Evolutionary conservation across 495 filamentous ascomycete species (phyloP).

Genomic region (Cercophora samala): DNA sequence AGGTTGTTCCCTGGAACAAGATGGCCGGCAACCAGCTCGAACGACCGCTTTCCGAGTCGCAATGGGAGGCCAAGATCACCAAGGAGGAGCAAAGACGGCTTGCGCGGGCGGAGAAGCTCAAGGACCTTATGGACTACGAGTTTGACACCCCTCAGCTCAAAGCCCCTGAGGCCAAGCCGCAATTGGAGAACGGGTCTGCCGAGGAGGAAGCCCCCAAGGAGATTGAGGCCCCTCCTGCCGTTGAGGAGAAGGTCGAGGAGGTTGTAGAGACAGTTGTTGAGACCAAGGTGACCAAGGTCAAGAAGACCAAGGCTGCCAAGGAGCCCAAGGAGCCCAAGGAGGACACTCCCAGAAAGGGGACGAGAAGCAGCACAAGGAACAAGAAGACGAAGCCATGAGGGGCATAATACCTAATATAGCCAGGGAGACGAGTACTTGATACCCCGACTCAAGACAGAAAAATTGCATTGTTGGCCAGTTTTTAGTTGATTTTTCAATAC

Average conservation of each 20-base stretch:
- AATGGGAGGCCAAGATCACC: constrained; percentile 70
- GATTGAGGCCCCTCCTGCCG: constrained; percentile 27
- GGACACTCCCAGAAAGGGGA: constrained; percentile 21
- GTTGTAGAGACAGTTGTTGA: constrained; percentile 16
- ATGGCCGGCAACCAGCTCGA: constrained; percentile 72
- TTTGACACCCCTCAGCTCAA: constrained; percentile 72
- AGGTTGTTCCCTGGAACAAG: constrained; percentile 78
- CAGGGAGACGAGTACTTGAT: constrained; percentile 15
- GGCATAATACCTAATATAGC: constrained; percentile 10
- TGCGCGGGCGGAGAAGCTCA: constrained; percentile 67
- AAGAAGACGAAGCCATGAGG: constrained; percentile 37
- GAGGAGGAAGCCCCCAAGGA: constrained; percentile 28
- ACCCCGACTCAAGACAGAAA: constrained; percentile 12
- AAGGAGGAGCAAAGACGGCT: constrained; percentile 66
- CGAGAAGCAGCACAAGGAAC: constrained; percentile 32
- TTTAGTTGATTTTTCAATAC: constrained; percentile 2
- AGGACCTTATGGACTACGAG: constrained; percentile 73
- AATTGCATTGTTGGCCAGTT: constrained; percentile 4
- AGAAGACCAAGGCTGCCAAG: constrained; percentile 11
- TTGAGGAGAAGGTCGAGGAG: constrained; percentile 22
- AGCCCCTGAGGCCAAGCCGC: constrained; percentile 47
- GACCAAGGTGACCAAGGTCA: constrained; percentile 11
- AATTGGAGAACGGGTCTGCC: constrained; percentile 37
- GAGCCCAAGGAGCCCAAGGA: constrained; percentile 19
- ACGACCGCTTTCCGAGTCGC: constrained; percentile 61